Conservation (phyloP, 345 rosid species). For the Microthlaspi erraticum region DNA sequence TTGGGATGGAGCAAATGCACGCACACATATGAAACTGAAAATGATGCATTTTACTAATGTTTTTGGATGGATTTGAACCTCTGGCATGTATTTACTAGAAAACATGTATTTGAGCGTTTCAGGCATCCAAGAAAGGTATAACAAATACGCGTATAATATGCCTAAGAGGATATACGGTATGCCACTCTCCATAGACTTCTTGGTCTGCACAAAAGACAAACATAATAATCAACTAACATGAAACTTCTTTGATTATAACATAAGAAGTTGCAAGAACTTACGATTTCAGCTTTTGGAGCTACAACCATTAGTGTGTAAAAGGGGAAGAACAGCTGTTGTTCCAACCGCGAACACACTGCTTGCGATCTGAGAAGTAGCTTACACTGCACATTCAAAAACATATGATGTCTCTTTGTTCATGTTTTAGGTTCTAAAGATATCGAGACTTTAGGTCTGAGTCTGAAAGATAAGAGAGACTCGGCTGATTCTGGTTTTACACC, state of each 20-base stretch:
- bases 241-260: not conserved
- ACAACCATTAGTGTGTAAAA: constrained; percentile 90
- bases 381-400: constrained; percentile 53
- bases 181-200: constrained; percentile 72
- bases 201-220: constrained; percentile 60
- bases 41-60: not conserved
- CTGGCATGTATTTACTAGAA: constrained; percentile 81
- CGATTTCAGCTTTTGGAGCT: constrained; percentile 87
- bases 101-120: constrained; percentile 69
- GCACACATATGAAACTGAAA: no score
- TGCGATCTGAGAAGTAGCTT: constrained; percentile 69
- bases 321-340: constrained; percentile 83
- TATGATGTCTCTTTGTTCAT: not conserved
- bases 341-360: constrained; percentile 71
- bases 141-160: constrained; percentile 65
- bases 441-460: no score
- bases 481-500: constrained; percentile 65
- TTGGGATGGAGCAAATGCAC: no score
- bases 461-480: no score
- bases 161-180: constrained; percentile 74
- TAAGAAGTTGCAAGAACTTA: constrained; percentile 37
- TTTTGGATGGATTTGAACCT: constrained; percentile 43
- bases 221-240: not conserved
- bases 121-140: constrained; percentile 93
- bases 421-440: no score